Evolutionary conservation across 176 grass and related monocot genomes (phyloP).

Genomic region (Secale cereale): DNA sequence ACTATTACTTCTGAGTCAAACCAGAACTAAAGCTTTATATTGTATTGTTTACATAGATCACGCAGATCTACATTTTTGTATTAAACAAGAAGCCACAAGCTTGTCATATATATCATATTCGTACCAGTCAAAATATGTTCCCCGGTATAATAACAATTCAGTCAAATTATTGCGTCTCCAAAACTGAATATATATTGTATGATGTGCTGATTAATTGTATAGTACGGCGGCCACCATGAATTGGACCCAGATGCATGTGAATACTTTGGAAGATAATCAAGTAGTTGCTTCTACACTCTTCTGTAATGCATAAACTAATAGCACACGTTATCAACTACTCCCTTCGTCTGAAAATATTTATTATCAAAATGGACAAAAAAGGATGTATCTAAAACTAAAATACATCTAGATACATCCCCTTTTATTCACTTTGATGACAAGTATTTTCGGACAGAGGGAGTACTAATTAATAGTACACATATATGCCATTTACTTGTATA

Average conservation of each 20-base stretch:
- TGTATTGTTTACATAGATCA: constrained; percentile 12
- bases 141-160: constrained; percentile 22
- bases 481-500: not conserved
- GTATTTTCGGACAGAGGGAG: too few relatives aligned
- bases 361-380: too few relatives aligned
- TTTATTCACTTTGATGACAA: too few relatives aligned
- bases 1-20: constrained; percentile 10
- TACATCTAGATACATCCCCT: too few relatives aligned
- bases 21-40: not conserved
- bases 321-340: not conserved
- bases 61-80: constrained; percentile 16
- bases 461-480: not conserved
- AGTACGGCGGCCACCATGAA: constrained; percentile 2
- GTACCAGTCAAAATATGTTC: constrained; percentile 30
- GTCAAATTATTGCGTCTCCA: constrained; percentile 39
- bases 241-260: constrained; percentile 30
- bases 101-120: constrained; percentile 28
- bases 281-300: constrained; percentile 40
- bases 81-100: constrained; percentile 21
- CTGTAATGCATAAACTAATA: not conserved
- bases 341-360: too few relatives aligned
- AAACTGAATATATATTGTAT: not conserved
- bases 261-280: constrained; percentile 30
- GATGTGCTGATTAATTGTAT: not conserved
- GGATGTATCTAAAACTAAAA: too few relatives aligned